Evolutionary conservation across 257 asterid genomes (phyloP).

Genomic region (Fraxinus anomala): DNA sequence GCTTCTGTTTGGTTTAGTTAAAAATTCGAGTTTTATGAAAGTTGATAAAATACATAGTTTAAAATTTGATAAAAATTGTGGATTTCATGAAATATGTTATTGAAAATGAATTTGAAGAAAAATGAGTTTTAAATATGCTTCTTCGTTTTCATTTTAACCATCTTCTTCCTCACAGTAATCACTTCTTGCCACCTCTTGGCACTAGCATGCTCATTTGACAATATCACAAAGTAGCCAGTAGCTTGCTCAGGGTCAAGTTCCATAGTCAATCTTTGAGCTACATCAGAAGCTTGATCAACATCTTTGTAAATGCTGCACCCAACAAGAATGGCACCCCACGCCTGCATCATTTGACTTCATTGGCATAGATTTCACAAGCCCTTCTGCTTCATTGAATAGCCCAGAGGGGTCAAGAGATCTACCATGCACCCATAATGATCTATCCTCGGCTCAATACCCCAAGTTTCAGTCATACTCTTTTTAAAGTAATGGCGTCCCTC

Average conservation of each 20-base stretch:
- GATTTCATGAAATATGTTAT: too few relatives aligned
- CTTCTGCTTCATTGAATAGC: slow-evolving; percentile 60
- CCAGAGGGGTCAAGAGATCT: slow-evolving; percentile 81
- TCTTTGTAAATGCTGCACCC: slow-evolving; percentile 68
- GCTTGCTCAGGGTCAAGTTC: slow-evolving; percentile 52
- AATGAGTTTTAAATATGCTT: too few relatives aligned
- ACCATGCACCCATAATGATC: slow-evolving; percentile 88
- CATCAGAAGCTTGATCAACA: slow-evolving; percentile 56
- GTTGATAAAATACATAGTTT: too few relatives aligned
- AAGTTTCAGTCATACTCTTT: slow-evolving; percentile 46
- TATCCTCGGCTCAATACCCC: slow-evolving; percentile 59
- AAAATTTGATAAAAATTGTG: too few relatives aligned
- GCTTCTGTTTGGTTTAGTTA: too few relatives aligned
- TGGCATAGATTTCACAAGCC: slow-evolving; percentile 66
- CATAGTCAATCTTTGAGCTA: slow-evolving; percentile 43
- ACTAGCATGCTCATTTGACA: slow-evolving; percentile 65
- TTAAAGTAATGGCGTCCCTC: slow-evolving; percentile 57
- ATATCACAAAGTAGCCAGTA: slow-evolving; percentile 61
- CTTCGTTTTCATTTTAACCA: too few relatives aligned
- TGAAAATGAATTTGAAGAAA: too few relatives aligned
- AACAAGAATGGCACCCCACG: slow-evolving; percentile 87
- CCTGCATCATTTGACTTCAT: slow-evolving; percentile 70
- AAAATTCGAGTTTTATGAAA: too few relatives aligned
- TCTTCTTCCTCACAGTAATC: slow-evolving; percentile 49
- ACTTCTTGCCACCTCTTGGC: slow-evolving; percentile 71